These are phyloP conservation scores for Triangularia verruculosa DNA, from an alignment of 2,329 filamentous ascomycete genomes.

Conservation along the genomic window DNA sequence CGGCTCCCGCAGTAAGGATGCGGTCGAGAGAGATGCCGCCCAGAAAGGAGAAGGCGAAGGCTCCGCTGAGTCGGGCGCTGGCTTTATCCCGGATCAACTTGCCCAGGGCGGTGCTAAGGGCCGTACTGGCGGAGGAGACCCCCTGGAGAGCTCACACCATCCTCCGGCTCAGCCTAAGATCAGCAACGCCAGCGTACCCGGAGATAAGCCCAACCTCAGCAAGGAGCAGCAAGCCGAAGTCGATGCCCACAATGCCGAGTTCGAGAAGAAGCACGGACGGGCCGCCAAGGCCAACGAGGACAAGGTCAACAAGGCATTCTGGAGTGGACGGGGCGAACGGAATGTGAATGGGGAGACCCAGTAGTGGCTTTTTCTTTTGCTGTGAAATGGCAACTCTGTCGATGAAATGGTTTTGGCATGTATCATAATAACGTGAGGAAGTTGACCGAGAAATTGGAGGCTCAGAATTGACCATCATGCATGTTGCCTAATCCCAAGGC, in stretches of 20 bases:
- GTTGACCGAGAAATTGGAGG: too few relatives aligned
- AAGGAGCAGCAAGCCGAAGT: constrained; percentile 56
- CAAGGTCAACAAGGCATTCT: constrained; percentile 56
- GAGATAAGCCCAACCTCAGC: constrained; percentile 36
- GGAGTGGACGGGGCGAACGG: constrained; percentile 38
- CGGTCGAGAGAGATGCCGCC: constrained; percentile 26
- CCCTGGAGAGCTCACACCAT: constrained; percentile 34
- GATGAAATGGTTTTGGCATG: not conserved
- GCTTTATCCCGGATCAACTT: constrained; percentile 31
- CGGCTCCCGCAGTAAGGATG: constrained; percentile 38
- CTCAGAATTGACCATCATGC: too few relatives aligned
- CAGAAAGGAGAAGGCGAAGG: not conserved
- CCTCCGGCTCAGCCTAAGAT: constrained; percentile 50
- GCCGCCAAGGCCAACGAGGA: constrained; percentile 42
- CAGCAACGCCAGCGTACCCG: constrained; percentile 44
- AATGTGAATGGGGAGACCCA: constrained; percentile 5
- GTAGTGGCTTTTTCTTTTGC: not conserved
- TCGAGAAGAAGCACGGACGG: constrained; percentile 52
- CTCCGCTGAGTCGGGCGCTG: constrained; percentile 8
- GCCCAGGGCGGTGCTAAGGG: constrained; percentile 34
- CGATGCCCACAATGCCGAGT: constrained; percentile 56
- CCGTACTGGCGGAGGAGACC: constrained; percentile 39
- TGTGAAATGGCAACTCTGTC: not conserved
- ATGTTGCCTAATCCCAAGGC: too few relatives aligned
- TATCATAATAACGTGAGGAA: not conserved